Conservation (phyloP, 164 flowering plant species). For the Saururus chinensis region DNA sequence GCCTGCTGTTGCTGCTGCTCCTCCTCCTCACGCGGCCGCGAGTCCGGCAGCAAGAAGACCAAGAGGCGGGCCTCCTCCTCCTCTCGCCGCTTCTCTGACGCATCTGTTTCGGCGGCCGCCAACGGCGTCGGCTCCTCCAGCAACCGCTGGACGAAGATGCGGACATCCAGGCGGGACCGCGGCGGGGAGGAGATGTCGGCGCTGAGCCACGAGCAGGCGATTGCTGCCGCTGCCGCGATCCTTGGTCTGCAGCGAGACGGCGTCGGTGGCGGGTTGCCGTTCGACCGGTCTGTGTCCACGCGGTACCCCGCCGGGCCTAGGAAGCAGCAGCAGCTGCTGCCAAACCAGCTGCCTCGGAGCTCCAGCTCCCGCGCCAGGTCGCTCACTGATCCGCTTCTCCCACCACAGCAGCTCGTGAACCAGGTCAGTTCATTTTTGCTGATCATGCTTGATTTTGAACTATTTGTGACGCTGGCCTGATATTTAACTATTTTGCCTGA, state of each 20-base stretch:
- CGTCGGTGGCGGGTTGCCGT: conserved; percentile 23
- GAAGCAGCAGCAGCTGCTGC: conserved; percentile 18
- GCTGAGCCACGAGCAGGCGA: conserved; percentile 52
- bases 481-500: no score
- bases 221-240: conserved; percentile 61
- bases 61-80: conserved; percentile 14
- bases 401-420: conserved; percentile 81
- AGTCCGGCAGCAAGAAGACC: conserved; percentile 19
- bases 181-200: conserved; percentile 26
- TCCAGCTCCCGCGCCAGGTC: conserved; percentile 79
- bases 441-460: background rate
- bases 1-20: conserved; percentile 30
- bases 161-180: conserved; percentile 42
- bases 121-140: conserved; percentile 16
- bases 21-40: conserved; percentile 22
- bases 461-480: background rate
- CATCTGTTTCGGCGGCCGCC: background rate
- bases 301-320: conserved; percentile 37
- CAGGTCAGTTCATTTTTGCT: conserved; percentile 34
- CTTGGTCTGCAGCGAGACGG: conserved; percentile 21
- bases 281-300: conserved; percentile 72
- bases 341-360: conserved; percentile 54
- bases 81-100: conserved; percentile 20
- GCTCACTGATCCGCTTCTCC: conserved; percentile 70
- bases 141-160: conserved; percentile 44